Evolutionary conservation across 2,329 filamentous ascomycete genomes (phyloP), one percentile per base, ranked within the genome.

Genomic region (Colletotrichum nymphaeae): DNA sequence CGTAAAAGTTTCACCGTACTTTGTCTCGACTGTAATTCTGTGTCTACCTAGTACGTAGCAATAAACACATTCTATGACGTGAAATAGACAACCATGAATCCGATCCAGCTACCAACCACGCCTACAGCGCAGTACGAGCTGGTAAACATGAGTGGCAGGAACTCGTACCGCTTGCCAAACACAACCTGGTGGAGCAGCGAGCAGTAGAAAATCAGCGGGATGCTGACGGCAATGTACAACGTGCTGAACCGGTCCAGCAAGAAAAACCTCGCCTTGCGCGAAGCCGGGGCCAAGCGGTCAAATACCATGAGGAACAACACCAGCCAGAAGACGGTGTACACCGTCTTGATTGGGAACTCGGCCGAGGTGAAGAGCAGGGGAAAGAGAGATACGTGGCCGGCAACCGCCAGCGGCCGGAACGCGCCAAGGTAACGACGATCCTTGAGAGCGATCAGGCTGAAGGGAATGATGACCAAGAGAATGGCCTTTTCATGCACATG

Each of bases 401-500:
- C 94, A 0, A 99, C 95, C 0, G 95, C 95, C 58, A 99, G 86
- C 1, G 97, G 97, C 28, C 95, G 90, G 84, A 98, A 99, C 1
- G 96, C 96, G 72, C 95, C 93, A 37, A 98, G 91, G 80, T 98
- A 95, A 30, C 97, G 92, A 64, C 97, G 91, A 81, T 98, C 95
- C 81, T 93, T 93, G 64, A 98, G 90, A 0, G 96, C 95, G 73
- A 98, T 93, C 74, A 99, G 89, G 77, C 94, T 97, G 86, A 98
- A 98, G 0, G 97, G 97, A 62, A 98, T 94, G 76, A 99, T 95
- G 79, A 98, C 93, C 24, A 98, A 90, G 26, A 99, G 89, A 70
- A 99, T 94, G 1, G 97, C 97, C 83, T 99, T 99, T 81, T 99
- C 97, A 79, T 99, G 97, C 9, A 99, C 97, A 80, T 99, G 97